These are phyloP conservation scores for Ogataea paraovalis DNA, from an alignment of 805 yeast genomes.

Conservation along the genomic window DNA sequence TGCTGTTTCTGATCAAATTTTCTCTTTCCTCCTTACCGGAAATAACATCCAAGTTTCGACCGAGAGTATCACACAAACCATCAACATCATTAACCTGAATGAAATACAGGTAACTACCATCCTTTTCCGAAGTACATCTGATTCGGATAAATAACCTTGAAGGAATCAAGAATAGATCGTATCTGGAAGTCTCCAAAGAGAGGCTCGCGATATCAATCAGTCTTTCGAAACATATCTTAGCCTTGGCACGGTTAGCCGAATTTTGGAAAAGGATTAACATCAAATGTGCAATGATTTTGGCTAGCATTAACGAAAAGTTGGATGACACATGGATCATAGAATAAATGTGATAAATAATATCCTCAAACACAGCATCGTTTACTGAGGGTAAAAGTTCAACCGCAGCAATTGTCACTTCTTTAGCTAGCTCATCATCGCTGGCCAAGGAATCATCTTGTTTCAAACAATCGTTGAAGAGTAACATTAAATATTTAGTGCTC, in stretches of 20 bases:
- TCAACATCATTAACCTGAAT: conserved; percentile 57
- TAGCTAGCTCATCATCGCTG: background rate
- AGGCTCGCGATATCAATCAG: conserved; percentile 10
- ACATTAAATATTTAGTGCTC: conserved; percentile 11
- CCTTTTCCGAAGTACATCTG: conserved; percentile 37
- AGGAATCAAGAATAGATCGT: conserved; percentile 38
- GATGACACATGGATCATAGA: conserved; percentile 6
- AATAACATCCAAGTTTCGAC: conserved; percentile 39
- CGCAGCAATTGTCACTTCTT: background rate
- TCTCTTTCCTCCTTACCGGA: conserved; percentile 14
- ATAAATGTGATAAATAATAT: conserved; percentile 3
- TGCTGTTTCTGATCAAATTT: conserved; percentile 23
- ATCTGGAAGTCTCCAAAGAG: conserved; percentile 7
- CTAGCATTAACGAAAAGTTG: conserved; percentile 1
- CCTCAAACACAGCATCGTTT: conserved; percentile 5
- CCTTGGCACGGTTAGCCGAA: conserved; percentile 7
- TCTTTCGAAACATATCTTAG: conserved; percentile 8
- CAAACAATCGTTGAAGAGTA: conserved; percentile 16
- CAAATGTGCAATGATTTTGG: conserved; percentile 12
- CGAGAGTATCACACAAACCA: conserved; percentile 58
- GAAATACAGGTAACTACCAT: conserved; percentile 42
- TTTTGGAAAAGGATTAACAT: conserved; percentile 15
- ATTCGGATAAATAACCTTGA: conserved; percentile 52
- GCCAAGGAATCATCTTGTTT: background rate
- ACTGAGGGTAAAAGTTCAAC: conserved; percentile 2